Evolutionary conservation across 257 asterid genomes (phyloP).

Genomic region (Craterostigma plantagineum): DNA sequence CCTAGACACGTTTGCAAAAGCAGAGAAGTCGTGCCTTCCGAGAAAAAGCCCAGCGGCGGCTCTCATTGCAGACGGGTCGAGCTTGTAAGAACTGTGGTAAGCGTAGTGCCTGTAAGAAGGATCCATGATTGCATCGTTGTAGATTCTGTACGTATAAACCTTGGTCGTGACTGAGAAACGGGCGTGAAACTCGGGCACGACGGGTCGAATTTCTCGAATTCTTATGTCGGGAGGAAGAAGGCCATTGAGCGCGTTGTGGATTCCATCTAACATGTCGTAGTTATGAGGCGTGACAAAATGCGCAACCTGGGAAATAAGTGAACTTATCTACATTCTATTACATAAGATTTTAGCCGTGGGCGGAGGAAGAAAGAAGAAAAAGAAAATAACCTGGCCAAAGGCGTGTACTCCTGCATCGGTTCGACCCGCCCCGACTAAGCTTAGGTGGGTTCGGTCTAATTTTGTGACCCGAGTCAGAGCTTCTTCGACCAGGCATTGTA

Average conservation of each 20-base stretch:
- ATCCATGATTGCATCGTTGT: slow-evolving; percentile 56
- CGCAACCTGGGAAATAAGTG: slow-evolving; percentile 40
- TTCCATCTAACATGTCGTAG: slow-evolving; percentile 41
- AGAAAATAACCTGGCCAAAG: slow-evolving; percentile 67
- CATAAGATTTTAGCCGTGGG: too few relatives aligned
- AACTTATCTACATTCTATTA: slow-evolving; percentile 8
- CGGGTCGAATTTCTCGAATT: slow-evolving; percentile 61
- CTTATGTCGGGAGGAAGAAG: slow-evolving; percentile 65
- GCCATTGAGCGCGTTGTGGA: slow-evolving; percentile 72
- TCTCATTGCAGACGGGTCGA: slow-evolving; percentile 45
- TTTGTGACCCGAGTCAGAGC: slow-evolving; percentile 45
- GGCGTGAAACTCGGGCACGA: slow-evolving; percentile 68
- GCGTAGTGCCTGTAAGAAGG: slow-evolving; percentile 65
- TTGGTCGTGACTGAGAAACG: slow-evolving; percentile 82
- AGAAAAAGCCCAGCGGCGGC: slow-evolving; percentile 62
- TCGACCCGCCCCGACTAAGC: slow-evolving; percentile 68
- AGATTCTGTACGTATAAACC: slow-evolving; percentile 58
- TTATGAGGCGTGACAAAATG: slow-evolving; percentile 68
- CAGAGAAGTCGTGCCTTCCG: slow-evolving; percentile 72
- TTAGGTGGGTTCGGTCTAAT: slow-evolving; percentile 48
- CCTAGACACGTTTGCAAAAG: slow-evolving; percentile 61
- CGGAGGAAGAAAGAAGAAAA: slow-evolving; percentile 8
- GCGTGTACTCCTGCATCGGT: slow-evolving; percentile 98
- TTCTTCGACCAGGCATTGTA: slow-evolving; percentile 56
- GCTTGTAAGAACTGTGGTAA: slow-evolving; percentile 53